A percentile compares a stretch with the other conserved stretches of the same genome.
phyloP scores from a whole-genome alignment of 1,139 yeast genomes.

The Debaryomycetaceae sp. region DNA sequence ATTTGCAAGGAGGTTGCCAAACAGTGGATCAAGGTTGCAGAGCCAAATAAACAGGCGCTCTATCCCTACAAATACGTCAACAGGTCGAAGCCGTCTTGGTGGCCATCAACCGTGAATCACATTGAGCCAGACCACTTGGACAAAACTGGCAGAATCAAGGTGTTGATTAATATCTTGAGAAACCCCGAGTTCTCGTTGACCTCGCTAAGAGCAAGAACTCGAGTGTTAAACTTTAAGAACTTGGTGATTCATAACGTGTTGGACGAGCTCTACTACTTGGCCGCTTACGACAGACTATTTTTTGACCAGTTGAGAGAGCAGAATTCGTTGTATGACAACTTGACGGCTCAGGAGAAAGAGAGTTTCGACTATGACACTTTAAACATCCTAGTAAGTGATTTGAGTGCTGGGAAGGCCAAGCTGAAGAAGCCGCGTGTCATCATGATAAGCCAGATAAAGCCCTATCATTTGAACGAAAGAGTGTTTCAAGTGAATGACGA shows the following conservation, averaged over 20 bases:
- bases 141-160: conserved; percentile 50
- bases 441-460: conserved; percentile 15
- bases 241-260: conserved; percentile 12
- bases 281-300: conserved; percentile 25
- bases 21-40: conserved; percentile 62
- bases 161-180: conserved; percentile 44
- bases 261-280: conserved; percentile 27
- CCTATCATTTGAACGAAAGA: conserved; percentile 8
- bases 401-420: conserved; percentile 6
- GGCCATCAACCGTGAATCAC: conserved; percentile 62
- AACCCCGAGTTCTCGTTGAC: conserved; percentile 20
- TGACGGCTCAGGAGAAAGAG: conserved; percentile 6
- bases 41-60: conserved; percentile 63
- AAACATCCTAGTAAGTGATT: conserved; percentile 13
- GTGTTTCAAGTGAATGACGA: conserved; percentile 9
- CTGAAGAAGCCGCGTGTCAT: conserved; percentile 11
- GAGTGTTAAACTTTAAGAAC: conserved; percentile 8
- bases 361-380: conserved; percentile 7
- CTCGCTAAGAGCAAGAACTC: conserved; percentile 17
- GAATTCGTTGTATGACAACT: conserved; percentile 6
- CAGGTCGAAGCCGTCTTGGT: conserved; percentile 58
- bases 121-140: conserved; percentile 72
- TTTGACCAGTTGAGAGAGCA: conserved; percentile 9
- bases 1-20: conserved; percentile 63
- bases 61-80: conserved; percentile 59